phyloP scores from a whole-genome alignment of 176 grass and related monocot genomes.

The Zizania latifolia region DNA sequence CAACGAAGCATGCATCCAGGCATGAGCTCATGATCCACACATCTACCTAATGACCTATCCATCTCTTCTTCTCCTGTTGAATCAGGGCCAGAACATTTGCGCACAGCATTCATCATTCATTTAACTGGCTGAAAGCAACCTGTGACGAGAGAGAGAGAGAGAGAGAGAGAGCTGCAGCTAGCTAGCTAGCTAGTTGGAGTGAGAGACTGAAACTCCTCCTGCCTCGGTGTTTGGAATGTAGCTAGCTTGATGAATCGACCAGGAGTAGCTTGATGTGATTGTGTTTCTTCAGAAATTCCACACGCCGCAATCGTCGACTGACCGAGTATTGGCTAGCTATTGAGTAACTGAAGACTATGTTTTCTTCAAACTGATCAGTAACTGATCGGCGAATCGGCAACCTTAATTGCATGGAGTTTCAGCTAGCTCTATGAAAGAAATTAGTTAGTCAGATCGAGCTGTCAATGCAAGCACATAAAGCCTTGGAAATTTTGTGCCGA shows the following conservation, averaged over 20 bases:
- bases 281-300: constrained; percentile 8
- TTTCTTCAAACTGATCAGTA: too few relatives aligned
- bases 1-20: not conserved
- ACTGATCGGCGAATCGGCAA: not conserved
- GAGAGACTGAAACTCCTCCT: constrained; percentile 24
- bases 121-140: constrained; percentile 14
- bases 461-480: not conserved
- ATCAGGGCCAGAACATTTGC: not conserved
- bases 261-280: not conserved
- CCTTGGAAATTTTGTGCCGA: not conserved
- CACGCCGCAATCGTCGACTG: not conserved
- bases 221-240: not conserved
- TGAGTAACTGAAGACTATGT: too few relatives aligned
- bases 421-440: too few relatives aligned
- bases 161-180: not conserved
- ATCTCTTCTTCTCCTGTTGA: not conserved
- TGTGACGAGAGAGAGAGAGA: not conserved
- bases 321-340: too few relatives aligned
- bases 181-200: not conserved
- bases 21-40: not conserved
- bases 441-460: not conserved
- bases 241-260: not conserved
- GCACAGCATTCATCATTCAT: not conserved
- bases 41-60: too few relatives aligned
- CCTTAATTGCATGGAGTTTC: not conserved